Conservation (phyloP, 2,329 filamentous ascomycete genomes). For the Fusarium sp. region DNA sequence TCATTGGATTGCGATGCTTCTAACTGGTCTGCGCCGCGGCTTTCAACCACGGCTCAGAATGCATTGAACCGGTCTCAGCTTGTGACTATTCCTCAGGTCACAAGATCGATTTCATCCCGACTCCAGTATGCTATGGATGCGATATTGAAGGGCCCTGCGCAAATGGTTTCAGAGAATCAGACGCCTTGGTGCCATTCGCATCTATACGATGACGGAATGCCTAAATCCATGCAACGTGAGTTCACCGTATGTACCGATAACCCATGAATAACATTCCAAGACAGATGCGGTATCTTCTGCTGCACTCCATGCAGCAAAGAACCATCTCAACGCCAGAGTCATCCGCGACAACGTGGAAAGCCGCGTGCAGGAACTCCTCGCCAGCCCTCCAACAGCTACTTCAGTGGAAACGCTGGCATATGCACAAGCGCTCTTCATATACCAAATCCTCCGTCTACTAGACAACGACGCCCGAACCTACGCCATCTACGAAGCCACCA, state of each 20-base stretch:
- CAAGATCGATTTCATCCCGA: not conserved
- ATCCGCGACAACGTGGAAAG: slow-evolving; percentile 2
- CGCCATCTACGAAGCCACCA: not conserved
- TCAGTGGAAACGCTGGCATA: not conserved
- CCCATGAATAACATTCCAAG: not conserved
- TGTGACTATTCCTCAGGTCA: not conserved
- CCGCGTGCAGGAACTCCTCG: not conserved
- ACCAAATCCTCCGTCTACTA: not conserved
- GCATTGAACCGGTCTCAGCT: not conserved
- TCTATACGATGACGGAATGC: not conserved
- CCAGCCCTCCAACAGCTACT: not conserved
- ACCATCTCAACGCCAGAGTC: not conserved
- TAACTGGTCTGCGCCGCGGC: fast-evolving
- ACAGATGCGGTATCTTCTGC: not conserved
- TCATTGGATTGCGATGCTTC: not conserved
- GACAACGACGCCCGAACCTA: not conserved
- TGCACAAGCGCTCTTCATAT: not conserved
- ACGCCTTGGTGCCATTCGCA: slow-evolving; percentile 1
- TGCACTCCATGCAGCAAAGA: not conserved
- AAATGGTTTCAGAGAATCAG: not conserved
- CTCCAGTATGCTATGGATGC: not conserved
- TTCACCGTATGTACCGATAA: too few species aligned
- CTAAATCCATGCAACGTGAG: not conserved
- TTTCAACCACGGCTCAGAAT: not conserved
- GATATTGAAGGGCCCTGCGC: not conserved